Base-by-base conservation (phyloP, 805 yeast species). In the Ogataea parapolymorpha region DNA sequence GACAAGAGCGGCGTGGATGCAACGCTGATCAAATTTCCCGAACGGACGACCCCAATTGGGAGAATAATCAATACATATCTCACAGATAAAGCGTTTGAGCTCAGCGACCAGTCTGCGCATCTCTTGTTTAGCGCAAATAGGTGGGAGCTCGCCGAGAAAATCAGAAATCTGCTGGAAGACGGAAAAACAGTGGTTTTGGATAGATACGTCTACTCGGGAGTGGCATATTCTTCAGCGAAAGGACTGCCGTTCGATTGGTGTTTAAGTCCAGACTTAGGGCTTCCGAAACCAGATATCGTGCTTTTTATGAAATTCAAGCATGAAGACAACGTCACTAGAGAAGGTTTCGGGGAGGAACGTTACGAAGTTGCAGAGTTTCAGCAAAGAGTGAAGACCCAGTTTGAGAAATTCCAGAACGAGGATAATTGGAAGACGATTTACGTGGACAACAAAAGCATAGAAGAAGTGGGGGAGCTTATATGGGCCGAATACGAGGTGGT, bases 311-410 rank as follows among this genome's bases (percentile, higher is more conserved):
- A 85, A 27, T 71, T 85, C 30, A 66, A 74, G 32, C 71, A 77
- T 24, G 55, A 62, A 47, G 73, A 64, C 6, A 71, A 68, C 29
- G 54, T 70, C 20, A 56, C 69, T 16, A 70, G 98, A 41, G 79
- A 78, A 9, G 95, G 95, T 1, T 93, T 85, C 69, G 99, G 99
- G 11, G 84, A 80, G n/a, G 99, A 93, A 61, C 68, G 96, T 39
- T 93, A 93, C 63, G 99, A 93, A 60, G 74, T 72, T 20, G 59
- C 62, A 4, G 79, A 74, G 35, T 85, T 93, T 56, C 99, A 93
- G 58, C 61, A 65, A n/a, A 68, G 67, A 27, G 99, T 93, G 3
- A 76, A 79, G 44, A 31, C 54, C 8, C 68, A 79, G 46, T 93
- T 90, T 56, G 65, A 71, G 40, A 48, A 59, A 15, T 67, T 82